Base-by-base conservation (phyloP, 257 asterid genomes). In the Jacaranda copaia region DNA sequence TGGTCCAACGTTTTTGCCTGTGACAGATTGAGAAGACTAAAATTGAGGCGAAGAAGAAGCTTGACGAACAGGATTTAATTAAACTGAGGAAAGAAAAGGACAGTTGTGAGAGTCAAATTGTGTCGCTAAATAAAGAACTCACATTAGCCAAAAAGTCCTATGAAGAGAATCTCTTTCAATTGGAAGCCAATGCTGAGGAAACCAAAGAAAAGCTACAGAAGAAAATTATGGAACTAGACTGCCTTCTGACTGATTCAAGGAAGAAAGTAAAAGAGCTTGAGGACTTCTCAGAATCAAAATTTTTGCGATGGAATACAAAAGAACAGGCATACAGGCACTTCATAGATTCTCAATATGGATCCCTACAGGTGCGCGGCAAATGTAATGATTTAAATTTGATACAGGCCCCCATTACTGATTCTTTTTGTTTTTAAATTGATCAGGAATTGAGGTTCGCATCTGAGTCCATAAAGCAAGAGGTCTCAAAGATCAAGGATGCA, bases 181-280 rank as follows among this genome's bases (percentile, higher is more conserved):
- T 89, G 88, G 89, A 89, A 84, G 79, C 83, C 81, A 86, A 77
- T 76, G 88, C 89, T 35, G 82, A 84, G 76, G 93, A 93, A 71
- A 83, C 83, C 67, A 83, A 82, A 86, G 74, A 83, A 70, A 81
- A 86, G 78, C 89, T 86, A 74, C 89, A 84, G 81, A 87, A 78
- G 84, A 90, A 89, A 84, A 84, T 91, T 65, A 70, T 16, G 68
- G 97, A 90, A 77, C 93, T 91, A 68, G 96, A 89, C 82, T 39
- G 74, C 66, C 85, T 86, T 76, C 87, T 93, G 84, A 80, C 81
- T 57, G 91, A 88, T 62, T 91, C 98, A 81, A 81, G 81, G 72
- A 89, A 87, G 79, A 91, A 85, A 83, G 90, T 86, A 35, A 87
- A 88, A 79, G 95, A 96, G 86, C 96, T 96, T 45, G 97, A 91